phyloP scores from a whole-genome alignment of 139 green algal genomes.

The Auxenochlorella pyrenoidosa region DNA sequence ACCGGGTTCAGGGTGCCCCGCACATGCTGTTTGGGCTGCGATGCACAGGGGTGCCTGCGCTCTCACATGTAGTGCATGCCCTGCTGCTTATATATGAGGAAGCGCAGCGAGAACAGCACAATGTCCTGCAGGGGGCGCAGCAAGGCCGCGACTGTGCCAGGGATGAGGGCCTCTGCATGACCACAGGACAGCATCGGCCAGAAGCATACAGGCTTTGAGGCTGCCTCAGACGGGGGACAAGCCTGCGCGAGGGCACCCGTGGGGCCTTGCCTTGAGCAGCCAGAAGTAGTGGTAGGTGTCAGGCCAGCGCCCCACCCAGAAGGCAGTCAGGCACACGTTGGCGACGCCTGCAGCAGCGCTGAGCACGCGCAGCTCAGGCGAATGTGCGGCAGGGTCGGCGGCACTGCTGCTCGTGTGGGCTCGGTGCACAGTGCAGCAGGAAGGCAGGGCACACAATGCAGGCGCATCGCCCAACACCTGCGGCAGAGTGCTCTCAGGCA shows the following conservation, averaged over 20 bases:
- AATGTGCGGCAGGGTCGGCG: neutral
- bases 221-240: too few relatives aligned
- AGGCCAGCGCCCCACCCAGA: slow-evolving; percentile 72
- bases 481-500: neutral
- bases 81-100: neutral
- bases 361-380: neutral
- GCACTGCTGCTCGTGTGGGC: too few relatives aligned
- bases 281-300: slow-evolving; percentile 79
- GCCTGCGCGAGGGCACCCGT: neutral
- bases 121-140: slow-evolving; percentile 47
- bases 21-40: neutral
- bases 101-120: slow-evolving; percentile 62
- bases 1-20: too few relatives aligned
- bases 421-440: too few relatives aligned
- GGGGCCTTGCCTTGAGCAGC: slow-evolving; percentile 52
- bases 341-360: slow-evolving; percentile 24
- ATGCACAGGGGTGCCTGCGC: neutral
- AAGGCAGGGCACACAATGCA: neutral
- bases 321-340: slow-evolving; percentile 48
- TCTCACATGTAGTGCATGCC: slow-evolving; percentile 38
- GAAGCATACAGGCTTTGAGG: too few relatives aligned
- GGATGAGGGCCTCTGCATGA: neutral
- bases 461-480: neutral
- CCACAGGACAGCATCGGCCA: neutral
- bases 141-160: neutral